These are phyloP conservation scores for Balakata baccata DNA, from an alignment of 345 rosid species.

Conservation along the genomic window DNA sequence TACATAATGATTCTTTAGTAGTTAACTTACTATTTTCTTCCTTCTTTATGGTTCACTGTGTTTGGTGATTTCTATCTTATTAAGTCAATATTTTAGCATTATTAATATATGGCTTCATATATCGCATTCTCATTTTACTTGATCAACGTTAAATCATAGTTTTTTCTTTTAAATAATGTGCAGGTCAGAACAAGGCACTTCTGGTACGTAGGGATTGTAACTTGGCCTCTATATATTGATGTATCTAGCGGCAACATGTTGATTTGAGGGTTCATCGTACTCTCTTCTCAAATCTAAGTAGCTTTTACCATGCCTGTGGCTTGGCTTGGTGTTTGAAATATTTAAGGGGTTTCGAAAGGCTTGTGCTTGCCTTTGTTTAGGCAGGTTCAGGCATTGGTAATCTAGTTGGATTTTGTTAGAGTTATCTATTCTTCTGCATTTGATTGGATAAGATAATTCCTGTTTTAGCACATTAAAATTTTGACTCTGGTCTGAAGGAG, in stretches of 20 bases:
- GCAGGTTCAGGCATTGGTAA: neutral
- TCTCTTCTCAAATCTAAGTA: neutral
- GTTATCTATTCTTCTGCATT: neutral
- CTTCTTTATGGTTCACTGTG: slow-evolving; percentile 4
- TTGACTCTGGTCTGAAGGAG: neutral
- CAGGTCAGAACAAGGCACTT: slow-evolving; percentile 80
- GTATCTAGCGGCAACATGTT: neutral
- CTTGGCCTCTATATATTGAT: slow-evolving; percentile 3
- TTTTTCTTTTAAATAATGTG: slow-evolving; percentile 29
- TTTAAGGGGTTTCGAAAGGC: neutral
- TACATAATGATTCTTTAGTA: neutral
- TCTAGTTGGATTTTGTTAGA: neutral
- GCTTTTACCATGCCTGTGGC: neutral
- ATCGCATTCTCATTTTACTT: slow-evolving; percentile 12
- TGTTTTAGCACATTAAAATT: neutral
- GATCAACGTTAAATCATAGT: slow-evolving; percentile 23
- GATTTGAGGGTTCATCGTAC: slow-evolving; percentile 3
- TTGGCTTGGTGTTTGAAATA: neutral
- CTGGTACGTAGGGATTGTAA: slow-evolving; percentile 48
- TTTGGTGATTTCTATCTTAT: neutral
- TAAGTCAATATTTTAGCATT: neutral
- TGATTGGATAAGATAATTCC: neutral
- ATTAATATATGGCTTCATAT: neutral
- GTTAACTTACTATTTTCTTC: neutral
- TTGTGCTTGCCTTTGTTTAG: neutral